These are phyloP conservation scores for Fusarium sp. DNA, from an alignment of 2,329 filamentous ascomycete species.

Conservation along the genomic window DNA sequence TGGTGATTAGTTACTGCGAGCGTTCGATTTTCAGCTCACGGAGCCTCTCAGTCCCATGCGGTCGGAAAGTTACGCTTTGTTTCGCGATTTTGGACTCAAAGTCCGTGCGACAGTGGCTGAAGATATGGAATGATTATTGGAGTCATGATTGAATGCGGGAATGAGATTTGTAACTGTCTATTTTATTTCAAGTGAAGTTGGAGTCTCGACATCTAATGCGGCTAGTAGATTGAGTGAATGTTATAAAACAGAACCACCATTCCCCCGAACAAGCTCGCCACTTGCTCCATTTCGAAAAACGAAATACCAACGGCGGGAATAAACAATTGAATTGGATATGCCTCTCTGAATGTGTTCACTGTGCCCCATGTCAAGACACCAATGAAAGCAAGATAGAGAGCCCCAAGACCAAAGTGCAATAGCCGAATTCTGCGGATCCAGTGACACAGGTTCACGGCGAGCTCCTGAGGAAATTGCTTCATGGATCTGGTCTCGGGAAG, in stretches of 20 bases:
- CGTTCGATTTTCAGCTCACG: background rate
- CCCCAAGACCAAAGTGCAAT: background rate
- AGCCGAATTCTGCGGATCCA: background rate
- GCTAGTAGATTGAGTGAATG: background rate
- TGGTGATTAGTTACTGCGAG: background rate
- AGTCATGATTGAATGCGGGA: fast-evolving
- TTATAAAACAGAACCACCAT: background rate
- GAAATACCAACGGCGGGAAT: background rate
- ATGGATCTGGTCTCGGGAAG: background rate
- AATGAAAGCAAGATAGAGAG: background rate
- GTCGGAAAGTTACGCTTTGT: background rate
- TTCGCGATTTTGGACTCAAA: background rate
- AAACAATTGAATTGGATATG: background rate
- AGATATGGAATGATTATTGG: background rate
- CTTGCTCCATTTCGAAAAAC: background rate
- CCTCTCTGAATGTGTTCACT: background rate
- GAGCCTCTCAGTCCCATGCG: background rate
- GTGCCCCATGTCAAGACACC: background rate
- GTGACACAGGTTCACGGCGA: fast-evolving
- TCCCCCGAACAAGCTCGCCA: background rate
- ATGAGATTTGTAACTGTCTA: fast-evolving
- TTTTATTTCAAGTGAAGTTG: fast-evolving
- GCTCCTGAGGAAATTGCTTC: fast-evolving
- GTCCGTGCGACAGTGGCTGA: background rate
- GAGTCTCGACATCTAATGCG: background rate